Evolutionary conservation across 805 yeast species (phyloP), one percentile per base, ranked within the genome.

Genomic region (Candida nitratophila): DNA sequence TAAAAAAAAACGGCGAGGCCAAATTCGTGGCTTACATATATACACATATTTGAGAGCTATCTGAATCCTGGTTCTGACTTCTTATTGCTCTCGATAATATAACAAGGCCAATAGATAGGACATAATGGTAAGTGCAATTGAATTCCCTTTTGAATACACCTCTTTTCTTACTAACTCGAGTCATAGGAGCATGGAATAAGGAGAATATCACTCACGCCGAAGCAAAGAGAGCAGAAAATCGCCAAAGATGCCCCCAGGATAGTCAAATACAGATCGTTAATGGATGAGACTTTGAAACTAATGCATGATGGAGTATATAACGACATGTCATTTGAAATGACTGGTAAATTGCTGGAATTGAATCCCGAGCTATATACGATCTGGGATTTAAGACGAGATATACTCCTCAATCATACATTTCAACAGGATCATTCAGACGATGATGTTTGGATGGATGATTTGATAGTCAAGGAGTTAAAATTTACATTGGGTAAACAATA

Each of bases 341-440:
- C 95, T 0, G 72, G 84, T 0, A 64, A 66, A 17, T 52, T 90
- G 14, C 67, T 93, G 19, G 63, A 69, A 9, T 55, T 76, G 41
- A 89, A 90, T 54, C 96, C 97, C 0, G 98, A 93, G 57, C 76
- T 83, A 50, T 90, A 90, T 61, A 81, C 96, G 0, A 70, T 79
- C 0, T 93, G 98, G 98, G 93, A 93, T 58, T 85, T 73, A 57
- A 74, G 98, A 45, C 73, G 96, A 44, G 93, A 86, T 50, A 78
- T 84, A 3, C 64, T 89, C 17, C 35, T 49, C 0, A 57, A 60
- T 1, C 50, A 53, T 17, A 49, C 69, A 33, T 61, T 70, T 30
- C 37, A 52, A 26, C 45, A 42, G 14, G 11, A 47, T 52, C 35
- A 51, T 56, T 3, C 56, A 64, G 7, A 65, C 83, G 37, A 68